phyloP scores from a whole-genome alignment of 2,329 filamentous ascomycete species.

The Pseudonectria buxi region DNA sequence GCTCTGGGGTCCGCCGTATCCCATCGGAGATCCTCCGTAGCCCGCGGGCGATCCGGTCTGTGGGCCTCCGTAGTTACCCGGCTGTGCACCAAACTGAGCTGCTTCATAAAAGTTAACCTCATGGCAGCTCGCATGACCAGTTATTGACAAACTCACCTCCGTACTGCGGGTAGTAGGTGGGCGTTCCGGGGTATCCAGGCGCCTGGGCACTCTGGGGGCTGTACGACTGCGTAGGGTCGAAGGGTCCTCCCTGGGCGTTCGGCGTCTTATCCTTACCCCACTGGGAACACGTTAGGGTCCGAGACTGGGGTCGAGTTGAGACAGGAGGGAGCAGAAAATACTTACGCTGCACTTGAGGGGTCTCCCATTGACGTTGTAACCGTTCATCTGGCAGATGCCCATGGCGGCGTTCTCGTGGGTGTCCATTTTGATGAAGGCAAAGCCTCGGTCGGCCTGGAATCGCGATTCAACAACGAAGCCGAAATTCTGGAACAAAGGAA shows the following conservation, averaged over 20 bases:
- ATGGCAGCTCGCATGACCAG: constrained; percentile 3
- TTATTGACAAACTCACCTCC: constrained; percentile 52
- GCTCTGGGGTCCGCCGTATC: constrained; percentile 65
- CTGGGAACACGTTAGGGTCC: constrained; percentile 40
- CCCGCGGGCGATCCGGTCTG: constrained; percentile 55
- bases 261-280: constrained; percentile 99
- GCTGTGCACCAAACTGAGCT: constrained; percentile 58
- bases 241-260: constrained; percentile 56
- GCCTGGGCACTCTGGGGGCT: constrained; percentile 69
- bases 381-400: constrained; percentile 96
- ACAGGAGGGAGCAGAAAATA: constrained; percentile 21
- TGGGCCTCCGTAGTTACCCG: constrained; percentile 58
- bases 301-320: constrained; percentile 4
- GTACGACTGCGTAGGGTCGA: constrained; percentile 68
- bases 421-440: constrained; percentile 99
- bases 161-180: constrained; percentile 92
- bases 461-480: constrained; percentile 95
- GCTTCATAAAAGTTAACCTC: constrained; percentile 21
- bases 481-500: constrained; percentile 98
- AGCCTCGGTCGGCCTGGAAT: constrained; percentile 95
- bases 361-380: constrained; percentile 95
- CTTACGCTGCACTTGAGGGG: constrained; percentile 98
- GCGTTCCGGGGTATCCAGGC: constrained; percentile 68
- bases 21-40: constrained; percentile 62
- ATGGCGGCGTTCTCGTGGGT: constrained; percentile 96